These are phyloP conservation scores for Asterophora parasitica DNA, from an alignment of 768 basidiomycete genomes.

Conservation along the genomic window DNA sequence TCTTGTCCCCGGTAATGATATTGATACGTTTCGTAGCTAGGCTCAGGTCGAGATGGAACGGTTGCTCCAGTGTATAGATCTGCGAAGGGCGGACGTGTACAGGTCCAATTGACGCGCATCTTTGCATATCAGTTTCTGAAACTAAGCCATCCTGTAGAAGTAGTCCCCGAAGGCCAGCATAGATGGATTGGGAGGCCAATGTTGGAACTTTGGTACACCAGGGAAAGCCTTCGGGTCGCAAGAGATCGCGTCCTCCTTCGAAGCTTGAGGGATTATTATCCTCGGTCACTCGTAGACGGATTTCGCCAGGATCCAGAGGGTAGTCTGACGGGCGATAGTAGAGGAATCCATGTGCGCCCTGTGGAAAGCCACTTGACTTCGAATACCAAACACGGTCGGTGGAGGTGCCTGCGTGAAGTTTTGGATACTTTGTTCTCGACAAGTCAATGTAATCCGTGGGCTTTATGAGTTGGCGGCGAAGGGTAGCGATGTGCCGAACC, in stretches of 20 bases:
- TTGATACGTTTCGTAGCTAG: not conserved
- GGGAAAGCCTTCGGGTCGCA: not conserved
- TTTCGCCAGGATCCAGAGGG: not conserved
- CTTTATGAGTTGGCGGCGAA: not conserved
- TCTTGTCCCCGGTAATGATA: not conserved
- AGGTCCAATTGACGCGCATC: not conserved
- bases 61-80: not conserved
- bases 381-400: not conserved
- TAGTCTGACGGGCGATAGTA: not conserved
- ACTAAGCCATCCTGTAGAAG: not conserved
- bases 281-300: not conserved
- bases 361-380: not conserved
- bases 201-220: conserved; percentile 1
- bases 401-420: not conserved
- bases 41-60: not conserved
- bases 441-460: not conserved
- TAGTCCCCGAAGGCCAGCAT: not conserved
- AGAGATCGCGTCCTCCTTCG: not conserved
- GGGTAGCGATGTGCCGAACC: not conserved
- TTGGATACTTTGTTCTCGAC: not conserved
- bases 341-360: not conserved
- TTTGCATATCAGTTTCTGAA: not conserved
- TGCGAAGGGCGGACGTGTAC: not conserved
- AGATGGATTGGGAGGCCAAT: not conserved
- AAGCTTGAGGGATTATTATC: not conserved